Evolutionary conservation across 331 rosid species (phyloP), one percentile per base, ranked within the genome.

Genomic region (Rhamnella rubrinervis): DNA sequence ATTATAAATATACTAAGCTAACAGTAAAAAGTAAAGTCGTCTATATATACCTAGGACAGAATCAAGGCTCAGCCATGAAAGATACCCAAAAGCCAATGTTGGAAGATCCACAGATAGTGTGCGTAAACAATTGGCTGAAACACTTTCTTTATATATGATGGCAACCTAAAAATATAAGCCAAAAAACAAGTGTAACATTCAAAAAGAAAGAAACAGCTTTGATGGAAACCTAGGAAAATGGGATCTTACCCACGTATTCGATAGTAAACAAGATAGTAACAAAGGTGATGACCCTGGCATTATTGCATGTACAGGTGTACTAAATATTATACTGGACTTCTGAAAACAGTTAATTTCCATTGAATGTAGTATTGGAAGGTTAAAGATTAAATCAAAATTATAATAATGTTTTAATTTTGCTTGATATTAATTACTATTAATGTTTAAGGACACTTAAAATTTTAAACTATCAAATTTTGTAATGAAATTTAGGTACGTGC

Each of bases 121-220:
- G 72, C 98, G 77, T 95, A 90, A 72, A 93, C 81, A 63, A 93
- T 93, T 52, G 97, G 98, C 83, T 93, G 98, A 75, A 93, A 93
- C 73, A 90, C 89, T 63, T 79, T 90, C 82, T 85, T 93, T 78
- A 90, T 78, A 49, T 6, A 66, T 59, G 97, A 77, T 28, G 98
- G 97, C 71, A 90, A 82, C 61, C 98, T 93, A 87, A 26, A 81
- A 79, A 55, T 39, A 53, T 25, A 59, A 66, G 55, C 73, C 51
- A 73, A 62, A 61, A 63, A 65, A 71, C 61, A n/a, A 35, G 64
- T 58, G 63, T 83, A 49, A 81, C 77, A 55, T 68, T 38, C 17
- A 72, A 58, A 46, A 49, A 61, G 23, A 78, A 46, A 40, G 37
- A 56, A 26, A 25, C 72, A 47, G 57, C 8, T 66, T 3, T 28